These are phyloP conservation scores for Terfezia claveryi DNA, from an alignment of 495 filamentous ascomycete species.

Conservation along the genomic window DNA sequence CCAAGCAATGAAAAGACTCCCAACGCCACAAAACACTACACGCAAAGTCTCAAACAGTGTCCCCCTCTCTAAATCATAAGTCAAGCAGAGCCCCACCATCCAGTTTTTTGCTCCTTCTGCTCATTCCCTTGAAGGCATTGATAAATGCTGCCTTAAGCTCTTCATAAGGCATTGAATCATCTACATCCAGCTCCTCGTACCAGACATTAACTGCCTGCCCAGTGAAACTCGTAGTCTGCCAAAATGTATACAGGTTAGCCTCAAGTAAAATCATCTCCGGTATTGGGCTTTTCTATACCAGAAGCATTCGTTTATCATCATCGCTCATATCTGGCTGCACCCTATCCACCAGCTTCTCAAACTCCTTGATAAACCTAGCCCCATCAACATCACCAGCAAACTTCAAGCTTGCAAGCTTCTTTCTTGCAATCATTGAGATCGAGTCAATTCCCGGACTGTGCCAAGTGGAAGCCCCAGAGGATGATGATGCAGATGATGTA, in stretches of 20 bases:
- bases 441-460: not conserved
- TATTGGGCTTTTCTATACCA: not conserved
- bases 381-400: constrained; percentile 1
- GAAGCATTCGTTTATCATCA: not conserved
- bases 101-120: not conserved
- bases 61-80: not conserved
- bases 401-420: not conserved
- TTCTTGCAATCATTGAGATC: not conserved
- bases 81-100: not conserved
- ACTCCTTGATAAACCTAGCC: constrained; percentile 1
- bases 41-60: not conserved
- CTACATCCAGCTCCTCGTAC: constrained; percentile 4
- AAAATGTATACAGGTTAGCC: too few relatives aligned
- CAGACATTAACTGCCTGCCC: not conserved
- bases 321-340: constrained; percentile 1
- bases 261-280: not conserved
- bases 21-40: not conserved
- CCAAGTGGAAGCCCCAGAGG: too few relatives aligned
- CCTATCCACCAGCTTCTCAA: constrained; percentile 5
- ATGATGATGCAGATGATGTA: too few relatives aligned
- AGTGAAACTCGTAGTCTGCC: not conserved
- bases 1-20: too few relatives aligned
- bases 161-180: constrained; percentile 1
- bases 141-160: not conserved
- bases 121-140: not conserved